Percentiles rank a stretch among this genome's conserved stretches.
Conservation (phyloP, 2,329 filamentous ascomycete species). For the Colletotrichum aenigma region DNA sequence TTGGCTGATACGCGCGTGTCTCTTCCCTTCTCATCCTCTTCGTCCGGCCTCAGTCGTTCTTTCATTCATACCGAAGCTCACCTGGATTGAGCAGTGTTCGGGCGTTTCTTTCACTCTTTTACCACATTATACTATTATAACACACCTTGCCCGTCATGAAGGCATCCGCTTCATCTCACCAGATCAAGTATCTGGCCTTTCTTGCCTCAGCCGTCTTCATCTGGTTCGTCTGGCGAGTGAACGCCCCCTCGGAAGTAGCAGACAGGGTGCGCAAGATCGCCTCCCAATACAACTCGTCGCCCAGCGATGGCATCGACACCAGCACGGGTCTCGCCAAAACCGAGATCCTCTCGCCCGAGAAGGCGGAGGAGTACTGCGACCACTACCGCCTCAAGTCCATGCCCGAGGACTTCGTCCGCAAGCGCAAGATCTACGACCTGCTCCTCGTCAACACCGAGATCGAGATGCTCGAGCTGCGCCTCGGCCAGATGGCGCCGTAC, state of each 20-base stretch:
- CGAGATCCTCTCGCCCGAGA: constrained; percentile 1
- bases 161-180: not conserved
- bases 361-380: constrained; percentile 32
- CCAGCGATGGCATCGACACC: not conserved
- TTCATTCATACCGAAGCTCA: not conserved
- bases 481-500: constrained; percentile 59
- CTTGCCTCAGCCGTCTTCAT: constrained; percentile 10
- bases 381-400: constrained; percentile 43
- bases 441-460: constrained; percentile 67
- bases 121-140: not conserved
- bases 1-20: not conserved
- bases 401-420: constrained; percentile 18
- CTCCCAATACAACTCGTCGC: not conserved
- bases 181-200: constrained; percentile 10
- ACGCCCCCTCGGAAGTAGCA: not conserved
- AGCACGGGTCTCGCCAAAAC: not conserved
- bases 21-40: not conserved
- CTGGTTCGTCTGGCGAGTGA: constrained; percentile 9
- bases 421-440: constrained; percentile 64
- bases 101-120: not conserved
- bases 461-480: constrained; percentile 68
- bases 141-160: not conserved
- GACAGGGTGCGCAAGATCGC: constrained; percentile 3
- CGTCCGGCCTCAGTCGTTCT: not conserved
- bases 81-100: not conserved